A percentile compares a stretch with the other conserved stretches of the same genome.
Evolutionary conservation across 306 rosid genomes (phyloP).

Genomic region (Acacia confusa): DNA sequence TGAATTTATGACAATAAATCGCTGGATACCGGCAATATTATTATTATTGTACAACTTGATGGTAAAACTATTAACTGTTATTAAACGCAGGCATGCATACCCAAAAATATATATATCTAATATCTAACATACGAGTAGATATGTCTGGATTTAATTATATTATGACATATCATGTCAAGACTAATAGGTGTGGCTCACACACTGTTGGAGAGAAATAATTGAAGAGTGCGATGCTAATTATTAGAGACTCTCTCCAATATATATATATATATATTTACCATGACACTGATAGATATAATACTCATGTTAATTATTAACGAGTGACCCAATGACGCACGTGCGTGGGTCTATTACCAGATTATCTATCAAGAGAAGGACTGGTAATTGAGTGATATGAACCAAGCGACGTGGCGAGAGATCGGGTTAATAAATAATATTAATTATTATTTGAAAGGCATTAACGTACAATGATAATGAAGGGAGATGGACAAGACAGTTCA

Average conservation of each 20-base stretch:
- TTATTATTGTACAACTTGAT: not conserved
- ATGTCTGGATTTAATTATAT: not conserved
- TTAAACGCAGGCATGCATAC: no score
- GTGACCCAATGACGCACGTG: not conserved
- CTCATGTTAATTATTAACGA: no score
- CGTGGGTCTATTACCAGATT: not conserved
- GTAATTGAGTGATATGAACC: not conserved
- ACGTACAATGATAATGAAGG: not conserved
- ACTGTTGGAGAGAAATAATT: not conserved
- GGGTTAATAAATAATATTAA: no score
- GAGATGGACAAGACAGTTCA: constrained; percentile 17
- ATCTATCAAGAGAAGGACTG: not conserved
- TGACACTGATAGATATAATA: not conserved
- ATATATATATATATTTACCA: no score
- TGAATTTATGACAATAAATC: constrained; percentile 23
- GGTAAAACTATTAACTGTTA: no score
- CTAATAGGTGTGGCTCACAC: not conserved
- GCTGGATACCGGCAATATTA: not conserved
- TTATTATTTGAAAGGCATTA: not conserved
- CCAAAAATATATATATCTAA: no score
- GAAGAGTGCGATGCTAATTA: not conserved
- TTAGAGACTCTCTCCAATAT: not conserved
- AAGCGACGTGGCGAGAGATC: not conserved
- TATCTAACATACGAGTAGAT: no score
- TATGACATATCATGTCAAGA: not conserved